Evolutionary conservation across 176 grass and related monocot genomes (phyloP).

Genomic region (Triticum urartu): DNA sequence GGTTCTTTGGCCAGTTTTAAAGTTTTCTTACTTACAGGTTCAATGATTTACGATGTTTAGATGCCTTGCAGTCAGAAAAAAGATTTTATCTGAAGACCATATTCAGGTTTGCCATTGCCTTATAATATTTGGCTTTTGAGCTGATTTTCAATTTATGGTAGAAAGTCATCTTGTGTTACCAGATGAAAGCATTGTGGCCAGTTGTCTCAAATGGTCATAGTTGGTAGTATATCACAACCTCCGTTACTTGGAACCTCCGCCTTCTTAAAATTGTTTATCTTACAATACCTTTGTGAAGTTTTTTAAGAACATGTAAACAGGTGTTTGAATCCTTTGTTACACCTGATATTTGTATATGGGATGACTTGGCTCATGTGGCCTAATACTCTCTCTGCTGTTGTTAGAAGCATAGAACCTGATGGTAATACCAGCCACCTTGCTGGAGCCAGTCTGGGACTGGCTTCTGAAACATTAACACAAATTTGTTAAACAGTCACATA

Average conservation of each 20-base stretch:
- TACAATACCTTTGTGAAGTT: neutral
- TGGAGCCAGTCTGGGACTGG: neutral
- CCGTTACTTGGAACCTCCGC: neutral
- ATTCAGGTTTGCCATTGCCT: constrained; percentile 52
- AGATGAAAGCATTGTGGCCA: neutral
- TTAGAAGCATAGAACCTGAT: neutral
- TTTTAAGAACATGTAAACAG: neutral
- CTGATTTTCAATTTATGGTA: constrained; percentile 3
- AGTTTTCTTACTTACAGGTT: constrained; percentile 8
- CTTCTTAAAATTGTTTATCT: neutral
- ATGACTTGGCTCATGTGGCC: neutral
- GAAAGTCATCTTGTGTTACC: neutral
- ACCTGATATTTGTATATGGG: neutral
- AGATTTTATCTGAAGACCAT: constrained; percentile 62
- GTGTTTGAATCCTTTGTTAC: neutral
- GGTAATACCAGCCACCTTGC: neutral
- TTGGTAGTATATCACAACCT: constrained; percentile 1
- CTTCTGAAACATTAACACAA: neutral
- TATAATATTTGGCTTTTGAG: neutral
- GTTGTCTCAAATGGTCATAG: neutral
- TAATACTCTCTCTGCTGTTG: neutral
- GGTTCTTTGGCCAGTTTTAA: neutral
- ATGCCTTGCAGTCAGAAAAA: constrained; percentile 62
- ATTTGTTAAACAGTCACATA: neutral
- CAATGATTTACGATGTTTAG: constrained; percentile 52